Base-by-base conservation (phyloP, 108 stramenopile species). In the Craspedostauros australis region DNA sequence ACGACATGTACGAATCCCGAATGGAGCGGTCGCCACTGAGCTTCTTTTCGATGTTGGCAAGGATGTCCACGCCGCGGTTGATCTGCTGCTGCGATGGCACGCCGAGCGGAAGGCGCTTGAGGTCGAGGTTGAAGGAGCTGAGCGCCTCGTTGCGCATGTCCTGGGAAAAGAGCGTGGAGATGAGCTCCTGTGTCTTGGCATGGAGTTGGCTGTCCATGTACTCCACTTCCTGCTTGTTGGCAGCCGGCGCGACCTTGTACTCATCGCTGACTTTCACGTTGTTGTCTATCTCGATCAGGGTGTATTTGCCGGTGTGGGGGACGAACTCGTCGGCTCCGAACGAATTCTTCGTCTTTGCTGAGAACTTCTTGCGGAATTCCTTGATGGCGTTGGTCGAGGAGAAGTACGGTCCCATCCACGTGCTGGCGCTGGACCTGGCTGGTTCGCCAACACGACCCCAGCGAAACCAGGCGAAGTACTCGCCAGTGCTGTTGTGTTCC, bases 361-460 rank as follows among this genome's bases (percentile, higher is more conserved):
- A 14, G 64, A 69, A 76, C 55, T 73, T 76, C 50, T 66, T 56
- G 14, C 33, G 15, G 44, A 73, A 76, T 15, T 40, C 45, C 21
- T 34, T 50, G 0, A 45, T 19, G 2, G 60, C 68, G 29, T 57
- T 50, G 15, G 39, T 45, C 19, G 5, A 6, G 5, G 16, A 6
- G 14, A 43, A 43, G 52, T 40, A 40, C 37, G 62, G 39, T 46
- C 67, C 42, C 42, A 12, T 6, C 6, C 6, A 43, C 6, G 6
- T 43, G 5, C 19, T 20, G 14, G 11, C 21, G 21, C 11, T 12
- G n/a, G 42, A 7, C 6, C 42, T 7, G 6, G 42, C 9, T 5
- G 14, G 26, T 69, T 77, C 1, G 84, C 84, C 31, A 88, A 48
- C 77, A 92, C 70, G 0, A 77, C 48, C 86, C 84, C 88, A 19